These are phyloP conservation scores for Pseudopithomyces maydicus DNA, from an alignment of 2,329 filamentous ascomycete genomes.

Conservation along the genomic window DNA sequence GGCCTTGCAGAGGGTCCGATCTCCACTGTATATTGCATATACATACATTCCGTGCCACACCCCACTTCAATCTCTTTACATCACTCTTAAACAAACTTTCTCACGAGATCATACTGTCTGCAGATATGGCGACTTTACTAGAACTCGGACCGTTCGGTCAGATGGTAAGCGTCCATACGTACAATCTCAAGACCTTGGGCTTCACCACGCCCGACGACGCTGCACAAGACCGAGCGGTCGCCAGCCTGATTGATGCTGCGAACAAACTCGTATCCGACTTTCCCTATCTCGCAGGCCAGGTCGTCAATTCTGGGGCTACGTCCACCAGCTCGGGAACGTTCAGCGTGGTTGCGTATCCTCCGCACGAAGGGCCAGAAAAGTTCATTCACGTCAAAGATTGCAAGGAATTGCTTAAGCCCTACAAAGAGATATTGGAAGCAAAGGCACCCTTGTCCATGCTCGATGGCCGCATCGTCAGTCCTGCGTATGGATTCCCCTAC, in stretches of 20 bases:
- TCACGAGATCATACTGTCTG: background rate
- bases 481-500: background rate
- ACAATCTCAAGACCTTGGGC: background rate
- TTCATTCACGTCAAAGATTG: constrained; percentile 1
- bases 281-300: background rate
- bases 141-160: background rate
- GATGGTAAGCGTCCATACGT: background rate
- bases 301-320: background rate
- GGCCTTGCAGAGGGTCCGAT: background rate
- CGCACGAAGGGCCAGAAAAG: background rate
- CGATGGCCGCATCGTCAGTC: background rate
- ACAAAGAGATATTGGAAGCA: background rate
- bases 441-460: background rate
- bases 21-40: background rate
- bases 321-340: background rate
- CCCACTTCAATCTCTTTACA: background rate
- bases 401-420: background rate
- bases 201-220: background rate
- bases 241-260: background rate
- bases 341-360: background rate
- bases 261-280: background rate
- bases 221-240: background rate
- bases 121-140: background rate
- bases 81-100: background rate
- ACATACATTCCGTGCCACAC: no score